A percentile compares a stretch with the other conserved stretches of the same genome.
Evolutionary conservation across 148 eudicot species (phyloP).

Genomic region (Rhododendron simsii): DNA sequence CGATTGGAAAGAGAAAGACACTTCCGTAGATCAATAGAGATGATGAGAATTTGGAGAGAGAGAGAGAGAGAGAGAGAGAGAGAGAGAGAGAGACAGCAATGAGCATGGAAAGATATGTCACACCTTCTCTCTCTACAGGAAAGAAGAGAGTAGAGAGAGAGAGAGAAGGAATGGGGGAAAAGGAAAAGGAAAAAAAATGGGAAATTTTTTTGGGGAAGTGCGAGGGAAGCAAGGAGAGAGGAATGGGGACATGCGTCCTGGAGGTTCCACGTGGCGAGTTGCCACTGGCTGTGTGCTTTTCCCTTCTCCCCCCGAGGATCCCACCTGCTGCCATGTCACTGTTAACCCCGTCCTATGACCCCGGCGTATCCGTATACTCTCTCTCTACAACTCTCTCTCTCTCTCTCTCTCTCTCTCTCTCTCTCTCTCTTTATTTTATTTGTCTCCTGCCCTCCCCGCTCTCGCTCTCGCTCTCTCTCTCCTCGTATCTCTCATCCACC

Average conservation of each 20-base stretch:
- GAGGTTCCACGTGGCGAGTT: conserved; percentile 31
- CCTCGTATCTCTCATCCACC: conserved; percentile 26
- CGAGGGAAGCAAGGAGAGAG: conserved; percentile 1
- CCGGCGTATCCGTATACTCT: conserved; percentile 35
- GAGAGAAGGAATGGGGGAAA: neutral
- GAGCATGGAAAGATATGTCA: neutral
- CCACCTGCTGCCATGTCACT: conserved; percentile 37
- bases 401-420: conserved; percentile 17
- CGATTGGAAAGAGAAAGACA: conserved; percentile 6
- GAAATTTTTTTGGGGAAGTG: neutral
- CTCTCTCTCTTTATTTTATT: conserved; percentile 19
- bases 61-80: neutral
- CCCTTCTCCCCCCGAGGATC: conserved; percentile 13
- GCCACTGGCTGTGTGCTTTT: conserved; percentile 22
- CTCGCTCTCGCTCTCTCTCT: conserved; percentile 25
- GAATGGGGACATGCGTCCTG: conserved; percentile 26
- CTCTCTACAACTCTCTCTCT: conserved; percentile 7
- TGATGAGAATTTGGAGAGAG: conserved; percentile 1
- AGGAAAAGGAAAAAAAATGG: neutral
- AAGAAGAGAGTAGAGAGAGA: neutral
- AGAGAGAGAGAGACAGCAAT: neutral
- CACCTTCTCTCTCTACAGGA: neutral
- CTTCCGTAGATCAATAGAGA: neutral
- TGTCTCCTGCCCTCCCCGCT: neutral
- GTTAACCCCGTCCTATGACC: conserved; percentile 28